A percentile compares a stretch with the other conserved stretches of the same genome.
These are phyloP conservation scores for Nannizzia gypsea DNA, from an alignment of 2,329 filamentous ascomycete genomes.

Conservation along the genomic window DNA sequence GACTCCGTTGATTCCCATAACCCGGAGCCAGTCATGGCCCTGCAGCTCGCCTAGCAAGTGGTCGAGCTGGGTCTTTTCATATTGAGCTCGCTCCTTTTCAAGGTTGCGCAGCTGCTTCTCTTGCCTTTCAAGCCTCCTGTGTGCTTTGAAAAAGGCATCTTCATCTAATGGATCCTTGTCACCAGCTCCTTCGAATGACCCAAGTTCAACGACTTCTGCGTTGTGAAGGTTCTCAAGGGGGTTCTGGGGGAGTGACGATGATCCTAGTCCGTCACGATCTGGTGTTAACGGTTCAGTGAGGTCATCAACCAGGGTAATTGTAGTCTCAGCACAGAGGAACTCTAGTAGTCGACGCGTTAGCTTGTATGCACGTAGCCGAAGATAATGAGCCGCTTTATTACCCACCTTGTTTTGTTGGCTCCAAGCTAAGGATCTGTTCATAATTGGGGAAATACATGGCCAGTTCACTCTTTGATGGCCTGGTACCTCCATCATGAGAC, in stretches of 20 bases:
- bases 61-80: slow-evolving; percentile 55
- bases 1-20: slow-evolving; percentile 77
- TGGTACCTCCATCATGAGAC: slow-evolving; percentile 67
- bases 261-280: not conserved
- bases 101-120: slow-evolving; percentile 59
- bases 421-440: slow-evolving; percentile 83
- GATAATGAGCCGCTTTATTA: not conserved
- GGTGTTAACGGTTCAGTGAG: slow-evolving; percentile 23
- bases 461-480: slow-evolving; percentile 74
- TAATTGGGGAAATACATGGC: slow-evolving; percentile 87
- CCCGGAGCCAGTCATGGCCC: slow-evolving; percentile 82
- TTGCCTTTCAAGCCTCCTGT: slow-evolving; percentile 50
- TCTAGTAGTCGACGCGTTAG: slow-evolving; percentile 39
- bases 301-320: slow-evolving; percentile 58
- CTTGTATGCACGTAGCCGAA: not conserved
- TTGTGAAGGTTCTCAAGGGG: slow-evolving; percentile 29
- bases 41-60: slow-evolving; percentile 67
- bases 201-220: slow-evolving; percentile 35
- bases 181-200: slow-evolving; percentile 18
- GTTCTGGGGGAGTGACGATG: slow-evolving; percentile 16
- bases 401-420: slow-evolving; percentile 63
- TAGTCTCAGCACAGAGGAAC: slow-evolving; percentile 58
- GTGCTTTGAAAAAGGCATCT: slow-evolving; percentile 45
- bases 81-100: slow-evolving; percentile 53
- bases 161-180: slow-evolving; percentile 46